Percentiles rank a stretch among this genome's conserved stretches.
These are phyloP conservation scores for Cutaneotrichosporon cavernicola DNA, from an alignment of 1,284 basidiomycete genomes.

Conservation along the genomic window DNA sequence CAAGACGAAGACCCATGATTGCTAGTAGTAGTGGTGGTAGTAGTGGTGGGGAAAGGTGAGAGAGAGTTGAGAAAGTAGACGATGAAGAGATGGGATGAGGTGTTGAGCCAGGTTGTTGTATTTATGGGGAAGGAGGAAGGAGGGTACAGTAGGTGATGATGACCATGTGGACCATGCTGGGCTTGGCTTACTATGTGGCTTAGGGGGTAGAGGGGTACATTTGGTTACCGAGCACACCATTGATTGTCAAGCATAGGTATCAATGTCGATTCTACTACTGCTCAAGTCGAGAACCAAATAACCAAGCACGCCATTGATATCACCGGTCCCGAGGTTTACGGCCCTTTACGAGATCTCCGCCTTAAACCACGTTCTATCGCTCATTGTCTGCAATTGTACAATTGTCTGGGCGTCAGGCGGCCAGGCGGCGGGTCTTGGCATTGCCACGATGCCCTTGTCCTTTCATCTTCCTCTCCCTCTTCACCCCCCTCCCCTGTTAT, in stretches of 20 bases:
- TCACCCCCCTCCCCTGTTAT: too few relatives aligned
- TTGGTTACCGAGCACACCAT: conserved; percentile 7
- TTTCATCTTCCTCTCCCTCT: too few relatives aligned
- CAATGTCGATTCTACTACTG: not conserved
- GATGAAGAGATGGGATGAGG: not conserved
- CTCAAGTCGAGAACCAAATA: not conserved
- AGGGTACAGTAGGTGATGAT: not conserved
- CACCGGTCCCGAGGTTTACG: not conserved
- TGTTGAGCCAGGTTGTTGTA: not conserved
- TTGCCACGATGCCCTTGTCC: too few relatives aligned
- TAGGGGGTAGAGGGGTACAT: too few relatives aligned
- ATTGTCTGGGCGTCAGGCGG: too few relatives aligned
- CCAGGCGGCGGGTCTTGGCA: too few relatives aligned
- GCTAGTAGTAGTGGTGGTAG: conserved; percentile 15
- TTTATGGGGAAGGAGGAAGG: not conserved
- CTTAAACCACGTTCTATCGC: not conserved
- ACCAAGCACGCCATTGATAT: not conserved
- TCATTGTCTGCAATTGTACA: too few relatives aligned
- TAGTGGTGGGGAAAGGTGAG: not conserved
- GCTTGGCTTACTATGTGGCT: too few relatives aligned
- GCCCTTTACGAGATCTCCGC: not conserved
- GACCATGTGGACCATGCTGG: too few relatives aligned
- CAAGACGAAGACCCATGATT: conserved; percentile 49
- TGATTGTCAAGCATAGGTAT: not conserved
- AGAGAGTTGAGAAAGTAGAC: not conserved